Percentiles rank a stretch among this genome's conserved stretches.
Conservation (phyloP, 805 yeast genomes). For the Kodamaea leandrae region DNA sequence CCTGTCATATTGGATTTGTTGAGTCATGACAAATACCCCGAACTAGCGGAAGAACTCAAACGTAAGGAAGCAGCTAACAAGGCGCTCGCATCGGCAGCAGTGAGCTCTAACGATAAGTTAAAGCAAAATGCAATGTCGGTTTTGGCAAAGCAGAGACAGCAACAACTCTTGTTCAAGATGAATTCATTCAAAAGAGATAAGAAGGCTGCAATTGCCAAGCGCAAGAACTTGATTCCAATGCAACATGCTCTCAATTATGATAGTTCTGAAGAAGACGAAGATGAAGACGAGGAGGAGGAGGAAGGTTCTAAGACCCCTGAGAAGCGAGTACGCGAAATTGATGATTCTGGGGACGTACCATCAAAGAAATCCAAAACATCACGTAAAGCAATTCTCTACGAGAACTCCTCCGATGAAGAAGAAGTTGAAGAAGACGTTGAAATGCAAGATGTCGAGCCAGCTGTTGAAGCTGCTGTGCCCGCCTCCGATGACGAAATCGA, state of each 20-base stretch:
- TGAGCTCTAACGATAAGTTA: slow-evolving; percentile 13
- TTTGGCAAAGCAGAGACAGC: slow-evolving; percentile 21
- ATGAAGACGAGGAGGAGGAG: slow-evolving; percentile 28
- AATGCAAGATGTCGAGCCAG: slow-evolving; percentile 20
- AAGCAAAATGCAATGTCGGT: slow-evolving; percentile 28
- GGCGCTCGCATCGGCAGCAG: slow-evolving; percentile 13
- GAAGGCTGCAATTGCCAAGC: slow-evolving; percentile 20
- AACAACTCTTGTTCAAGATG: slow-evolving; percentile 13
- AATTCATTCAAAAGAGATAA: slow-evolving; percentile 31
- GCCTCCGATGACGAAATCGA: slow-evolving; percentile 24
- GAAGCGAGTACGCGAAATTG: slow-evolving; percentile 6
- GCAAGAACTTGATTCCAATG: slow-evolving; percentile 47
- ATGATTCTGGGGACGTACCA: slow-evolving; percentile 20
- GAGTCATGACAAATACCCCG: slow-evolving; percentile 58
- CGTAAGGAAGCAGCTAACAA: slow-evolving; percentile 25
- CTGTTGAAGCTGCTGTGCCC: slow-evolving; percentile 15
- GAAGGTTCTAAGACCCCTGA: slow-evolving; percentile 16
- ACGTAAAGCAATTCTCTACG: slow-evolving; percentile 31
- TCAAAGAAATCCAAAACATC: slow-evolving; percentile 26
- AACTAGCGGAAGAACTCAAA: slow-evolving; percentile 35
- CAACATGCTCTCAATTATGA: slow-evolving; percentile 52
- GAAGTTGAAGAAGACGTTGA: slow-evolving; percentile 24
- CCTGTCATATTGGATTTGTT: slow-evolving; percentile 63
- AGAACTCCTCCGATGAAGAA: slow-evolving; percentile 33
- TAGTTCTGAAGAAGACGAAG: slow-evolving; percentile 34